phyloP scores from a whole-genome alignment of 2,329 filamentous ascomycete species.

The Ophidiomyces ophidiicola region DNA sequence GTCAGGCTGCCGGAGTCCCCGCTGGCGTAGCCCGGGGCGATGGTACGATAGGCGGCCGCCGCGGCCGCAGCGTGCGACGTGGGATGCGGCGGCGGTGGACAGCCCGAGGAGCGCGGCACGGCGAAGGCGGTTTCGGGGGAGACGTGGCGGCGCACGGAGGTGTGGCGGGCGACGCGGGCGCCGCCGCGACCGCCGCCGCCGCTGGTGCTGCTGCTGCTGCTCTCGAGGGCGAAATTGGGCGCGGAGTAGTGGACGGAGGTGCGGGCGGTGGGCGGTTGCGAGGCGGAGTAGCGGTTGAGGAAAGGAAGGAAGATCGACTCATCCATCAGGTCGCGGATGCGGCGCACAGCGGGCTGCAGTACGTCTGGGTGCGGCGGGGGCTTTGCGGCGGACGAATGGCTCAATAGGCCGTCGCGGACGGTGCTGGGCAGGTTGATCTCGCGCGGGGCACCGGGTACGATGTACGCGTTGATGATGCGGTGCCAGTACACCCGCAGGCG shows the following conservation, averaged over 20 bases:
- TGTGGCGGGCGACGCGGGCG: slow-evolving; percentile 10
- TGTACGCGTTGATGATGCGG: slow-evolving; percentile 79
- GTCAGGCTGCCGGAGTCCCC: slow-evolving; percentile 30
- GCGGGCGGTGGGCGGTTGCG: slow-evolving; percentile 12
- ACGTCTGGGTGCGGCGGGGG: slow-evolving; percentile 64
- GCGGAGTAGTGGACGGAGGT: not conserved
- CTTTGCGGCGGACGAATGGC: slow-evolving; percentile 43
- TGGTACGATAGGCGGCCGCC: slow-evolving; percentile 23
- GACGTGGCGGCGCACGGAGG: slow-evolving; percentile 13
- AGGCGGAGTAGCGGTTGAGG: slow-evolving; percentile 50
- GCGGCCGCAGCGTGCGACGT: slow-evolving; percentile 20
- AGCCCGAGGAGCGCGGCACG: slow-evolving; percentile 14
- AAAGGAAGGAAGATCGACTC: slow-evolving; percentile 91
- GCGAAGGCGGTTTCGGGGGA: slow-evolving; percentile 16
- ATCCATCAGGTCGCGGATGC: slow-evolving; percentile 94
- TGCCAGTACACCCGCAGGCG: slow-evolving; percentile 75
- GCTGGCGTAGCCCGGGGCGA: slow-evolving; percentile 29
- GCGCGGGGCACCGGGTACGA: slow-evolving; percentile 67
- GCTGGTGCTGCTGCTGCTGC: not conserved
- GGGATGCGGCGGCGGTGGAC: slow-evolving; percentile 18
- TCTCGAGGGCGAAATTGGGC: slow-evolving; percentile 1
- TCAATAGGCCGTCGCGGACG: slow-evolving; percentile 69
- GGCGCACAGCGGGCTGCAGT: slow-evolving; percentile 69
- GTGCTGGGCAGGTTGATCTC: slow-evolving; percentile 84
- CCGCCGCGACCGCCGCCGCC: slow-evolving; percentile 20